Percentiles rank a stretch among this genome's conserved stretches.
Conservation (phyloP, 1,139 yeast species). For the Geotrichum reessii region DNA sequence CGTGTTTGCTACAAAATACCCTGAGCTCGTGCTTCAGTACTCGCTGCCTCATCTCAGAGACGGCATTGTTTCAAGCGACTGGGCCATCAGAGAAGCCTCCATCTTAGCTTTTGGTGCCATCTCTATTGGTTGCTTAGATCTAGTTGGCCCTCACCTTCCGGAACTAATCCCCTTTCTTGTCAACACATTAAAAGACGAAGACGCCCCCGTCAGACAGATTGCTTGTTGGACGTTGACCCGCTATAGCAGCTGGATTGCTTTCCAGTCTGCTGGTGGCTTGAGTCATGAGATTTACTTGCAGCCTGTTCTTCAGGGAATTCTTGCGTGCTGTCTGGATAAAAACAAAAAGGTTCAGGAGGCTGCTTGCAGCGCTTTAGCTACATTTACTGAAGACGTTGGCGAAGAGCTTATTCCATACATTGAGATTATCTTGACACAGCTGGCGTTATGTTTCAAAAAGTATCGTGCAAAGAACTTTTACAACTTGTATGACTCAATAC, state of each 20-base stretch:
- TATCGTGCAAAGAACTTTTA: constrained; percentile 81
- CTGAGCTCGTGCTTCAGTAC: constrained; percentile 61
- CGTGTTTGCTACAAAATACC: constrained; percentile 61
- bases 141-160: constrained; percentile 68
- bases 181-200: constrained; percentile 65
- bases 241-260: constrained; percentile 68
- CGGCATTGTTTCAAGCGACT: constrained; percentile 59
- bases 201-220: constrained; percentile 85
- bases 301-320: constrained; percentile 72
- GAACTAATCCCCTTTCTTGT: constrained; percentile 79
- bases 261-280: constrained; percentile 42
- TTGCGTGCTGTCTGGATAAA: constrained; percentile 68
- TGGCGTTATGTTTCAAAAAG: constrained; percentile 64
- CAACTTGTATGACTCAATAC: constrained; percentile 85
- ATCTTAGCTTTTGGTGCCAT: constrained; percentile 94
- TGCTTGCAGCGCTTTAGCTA: constrained; percentile 82
- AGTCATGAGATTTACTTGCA: constrained; percentile 51
- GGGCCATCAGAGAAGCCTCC: constrained; percentile 92
- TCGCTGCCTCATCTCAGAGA: constrained; percentile 74
- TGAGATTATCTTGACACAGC: constrained; percentile 62
- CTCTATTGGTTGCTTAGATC: constrained; percentile 77
- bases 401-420: constrained; percentile 52
- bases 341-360: constrained; percentile 93
- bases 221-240: constrained; percentile 94
- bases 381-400: constrained; percentile 74